A percentile compares a stretch with the other conserved stretches of the same genome.
phyloP scores from a whole-genome alignment of 768 basidiomycete species.

The Ramaria sp. region DNA sequence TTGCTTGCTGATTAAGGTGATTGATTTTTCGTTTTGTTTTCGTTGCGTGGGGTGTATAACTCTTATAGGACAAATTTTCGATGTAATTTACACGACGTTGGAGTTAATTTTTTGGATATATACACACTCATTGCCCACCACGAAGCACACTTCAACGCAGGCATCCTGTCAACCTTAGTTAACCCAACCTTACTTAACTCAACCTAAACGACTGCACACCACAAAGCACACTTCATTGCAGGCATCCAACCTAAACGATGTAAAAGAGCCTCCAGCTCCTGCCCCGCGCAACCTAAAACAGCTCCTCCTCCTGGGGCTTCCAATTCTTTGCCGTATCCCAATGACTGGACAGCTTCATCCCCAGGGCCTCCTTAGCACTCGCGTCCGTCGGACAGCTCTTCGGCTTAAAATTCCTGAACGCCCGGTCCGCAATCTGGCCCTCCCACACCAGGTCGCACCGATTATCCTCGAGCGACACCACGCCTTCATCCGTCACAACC shows the following conservation, averaged over 20 bases:
- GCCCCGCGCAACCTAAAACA: slow-evolving; percentile 29
- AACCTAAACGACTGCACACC: too few species aligned
- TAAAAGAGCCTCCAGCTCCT: too few species aligned
- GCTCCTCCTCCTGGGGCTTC: slow-evolving; percentile 72
- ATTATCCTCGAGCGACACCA: slow-evolving; percentile 70
- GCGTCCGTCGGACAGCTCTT: slow-evolving; percentile 77
- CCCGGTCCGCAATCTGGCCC: slow-evolving; percentile 73
- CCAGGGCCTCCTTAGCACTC: slow-evolving; percentile 77
- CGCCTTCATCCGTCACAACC: slow-evolving; percentile 17
- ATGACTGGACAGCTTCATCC: slow-evolving; percentile 75
- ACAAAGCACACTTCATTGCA: too few species aligned
- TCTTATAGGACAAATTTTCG: too few species aligned
- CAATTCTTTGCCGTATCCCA: slow-evolving; percentile 95
- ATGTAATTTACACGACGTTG: too few species aligned
- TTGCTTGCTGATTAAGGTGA: too few species aligned
- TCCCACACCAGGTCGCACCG: slow-evolving; percentile 90
- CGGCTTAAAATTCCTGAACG: slow-evolving; percentile 71
- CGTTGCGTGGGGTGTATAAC: too few species aligned
- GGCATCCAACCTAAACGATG: too few species aligned
- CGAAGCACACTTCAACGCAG: too few species aligned
- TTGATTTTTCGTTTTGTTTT: too few species aligned
- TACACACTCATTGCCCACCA: not conserved
- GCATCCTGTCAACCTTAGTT: too few species aligned
- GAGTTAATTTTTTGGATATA: not conserved
- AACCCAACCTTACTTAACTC: too few species aligned